A percentile compares a stretch with the other conserved stretches of the same genome.
Evolutionary conservation across 352 stramenopile genomes (phyloP).

Genomic region (Globisporangium alternatum): DNA sequence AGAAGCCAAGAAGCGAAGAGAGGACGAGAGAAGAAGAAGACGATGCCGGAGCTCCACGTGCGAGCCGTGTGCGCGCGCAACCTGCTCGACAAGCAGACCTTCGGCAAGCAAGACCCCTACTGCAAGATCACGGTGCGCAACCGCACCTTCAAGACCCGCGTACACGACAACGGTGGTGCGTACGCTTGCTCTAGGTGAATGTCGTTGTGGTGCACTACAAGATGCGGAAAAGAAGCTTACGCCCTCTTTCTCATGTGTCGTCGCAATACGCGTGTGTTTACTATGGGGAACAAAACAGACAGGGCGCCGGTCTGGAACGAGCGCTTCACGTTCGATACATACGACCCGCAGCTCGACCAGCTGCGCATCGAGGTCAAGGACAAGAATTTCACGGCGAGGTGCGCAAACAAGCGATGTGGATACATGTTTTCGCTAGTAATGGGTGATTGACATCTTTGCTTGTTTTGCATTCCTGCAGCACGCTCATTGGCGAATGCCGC

Average conservation of each 20-base stretch:
- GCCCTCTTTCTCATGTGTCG: background rate
- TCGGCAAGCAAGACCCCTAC: constrained; percentile 82
- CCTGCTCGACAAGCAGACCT: constrained; percentile 81
- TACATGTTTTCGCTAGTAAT: background rate
- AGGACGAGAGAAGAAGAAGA: constrained; percentile 2
- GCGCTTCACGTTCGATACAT: constrained; percentile 75
- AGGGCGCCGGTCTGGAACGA: constrained; percentile 80
- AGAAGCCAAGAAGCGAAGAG: background rate
- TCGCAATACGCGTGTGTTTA: background rate
- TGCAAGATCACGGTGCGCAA: constrained; percentile 67
- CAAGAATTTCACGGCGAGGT: constrained; percentile 78
- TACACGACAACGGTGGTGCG: constrained; percentile 82
- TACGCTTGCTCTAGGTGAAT: background rate
- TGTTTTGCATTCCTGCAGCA: constrained; percentile 21
- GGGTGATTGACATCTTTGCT: background rate
- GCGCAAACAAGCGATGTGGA: background rate
- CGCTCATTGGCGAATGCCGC: constrained; percentile 68
- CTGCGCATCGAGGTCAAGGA: constrained; percentile 78
- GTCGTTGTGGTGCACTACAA: background rate
- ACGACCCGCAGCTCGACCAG: constrained; percentile 71
- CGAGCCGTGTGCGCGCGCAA: constrained; percentile 76
- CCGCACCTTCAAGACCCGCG: constrained; percentile 68
- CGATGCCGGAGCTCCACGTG: constrained; percentile 71
- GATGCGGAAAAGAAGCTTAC: background rate
- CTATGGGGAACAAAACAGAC: constrained; percentile 28